Percentiles rank a stretch among this genome's conserved stretches.
Evolutionary conservation across 805 yeast genomes (phyloP).

Genomic region (Nakazawaea ernobii): DNA sequence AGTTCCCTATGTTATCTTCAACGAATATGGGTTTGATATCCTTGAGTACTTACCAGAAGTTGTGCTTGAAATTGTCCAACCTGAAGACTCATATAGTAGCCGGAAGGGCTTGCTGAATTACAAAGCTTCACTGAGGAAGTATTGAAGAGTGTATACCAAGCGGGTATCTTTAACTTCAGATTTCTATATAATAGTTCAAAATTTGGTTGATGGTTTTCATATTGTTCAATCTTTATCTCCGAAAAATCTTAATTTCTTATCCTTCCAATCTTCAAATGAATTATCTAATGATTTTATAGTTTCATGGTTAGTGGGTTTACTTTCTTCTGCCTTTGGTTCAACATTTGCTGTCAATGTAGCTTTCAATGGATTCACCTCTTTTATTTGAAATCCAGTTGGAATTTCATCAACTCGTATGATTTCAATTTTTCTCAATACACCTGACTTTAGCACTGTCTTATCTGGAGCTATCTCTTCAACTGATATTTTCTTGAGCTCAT

Average conservation of each 20-base stretch:
- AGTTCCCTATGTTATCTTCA: slow-evolving; percentile 32
- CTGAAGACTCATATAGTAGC: slow-evolving; percentile 24
- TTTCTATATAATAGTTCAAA: not conserved
- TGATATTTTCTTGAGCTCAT: slow-evolving; percentile 25
- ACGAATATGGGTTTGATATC: slow-evolving; percentile 32
- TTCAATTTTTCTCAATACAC: not conserved
- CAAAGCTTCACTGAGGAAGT: slow-evolving; percentile 7
- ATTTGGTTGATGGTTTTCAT: not conserved
- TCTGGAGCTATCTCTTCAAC: not conserved
- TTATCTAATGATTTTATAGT: no score
- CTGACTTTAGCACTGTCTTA: not conserved
- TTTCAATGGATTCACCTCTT: not conserved
- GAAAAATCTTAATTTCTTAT: no score
- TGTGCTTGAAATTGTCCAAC: slow-evolving; percentile 35
- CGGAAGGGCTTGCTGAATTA: slow-evolving; percentile 33
- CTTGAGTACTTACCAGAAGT: slow-evolving; percentile 34
- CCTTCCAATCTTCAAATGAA: no score
- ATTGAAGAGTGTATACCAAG: not conserved
- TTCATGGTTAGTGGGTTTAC: no score
- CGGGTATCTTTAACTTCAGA: no score
- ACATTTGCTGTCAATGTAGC: not conserved
- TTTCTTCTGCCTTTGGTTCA: no score
- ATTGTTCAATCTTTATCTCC: not conserved
- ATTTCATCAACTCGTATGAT: slow-evolving; percentile 2
- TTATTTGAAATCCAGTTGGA: not conserved